Base-by-base conservation (phyloP, 1,284 basidiomycete species). In the Cryptococcus depauperatus region DNA sequence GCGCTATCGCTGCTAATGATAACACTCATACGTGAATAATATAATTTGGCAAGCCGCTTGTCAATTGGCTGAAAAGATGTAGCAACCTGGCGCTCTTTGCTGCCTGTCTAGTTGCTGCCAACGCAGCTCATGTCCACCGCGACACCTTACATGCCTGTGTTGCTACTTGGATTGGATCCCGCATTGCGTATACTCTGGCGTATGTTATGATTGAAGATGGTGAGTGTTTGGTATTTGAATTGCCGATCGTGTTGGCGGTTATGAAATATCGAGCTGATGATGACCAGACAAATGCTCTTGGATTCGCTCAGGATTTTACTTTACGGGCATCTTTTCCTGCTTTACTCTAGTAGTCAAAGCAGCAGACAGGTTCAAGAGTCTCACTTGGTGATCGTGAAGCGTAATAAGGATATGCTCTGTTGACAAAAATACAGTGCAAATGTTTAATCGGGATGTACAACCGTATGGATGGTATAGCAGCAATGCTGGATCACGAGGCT, bases 1-100 rank as follows among this genome's bases (percentile, higher is more conserved):
- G 59, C 18, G 59, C 59, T 26, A 52, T 53, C 21, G 55, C 56
- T 13, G 59, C 59, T 7, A 52, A 56, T 29, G 51, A 59, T 35
- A 61, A 61, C 46, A 46, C 44, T 5, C 48, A 51, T 45, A 41
- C 41, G 51, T 57, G 34, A 18, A 51, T 48, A 14, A 14, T 11
- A 5, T 28, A 21, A 21, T n/a, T 16, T 22, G 27, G 6, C 18
- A 23, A 41, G 14, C 37, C 28, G 19, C 27, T 27, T 37, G 38
- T 34, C 28, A 10, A 22, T 41, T 37, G 32, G n/a, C 25, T n/a
- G 25, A 38, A 14, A 14, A 6, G 2, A 3, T 14, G 13, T 32
- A 55, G 54, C 33, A 56, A 51, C 30, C 38, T 59, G 5, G 37
- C 50, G 14, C 34, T 55, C 14, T 59, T 59, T 27, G 58, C 54